Evolutionary conservation across 2,329 filamentous ascomycete genomes (phyloP), one percentile per base, ranked within the genome.

Genomic region (Scytalidium lignicola): DNA sequence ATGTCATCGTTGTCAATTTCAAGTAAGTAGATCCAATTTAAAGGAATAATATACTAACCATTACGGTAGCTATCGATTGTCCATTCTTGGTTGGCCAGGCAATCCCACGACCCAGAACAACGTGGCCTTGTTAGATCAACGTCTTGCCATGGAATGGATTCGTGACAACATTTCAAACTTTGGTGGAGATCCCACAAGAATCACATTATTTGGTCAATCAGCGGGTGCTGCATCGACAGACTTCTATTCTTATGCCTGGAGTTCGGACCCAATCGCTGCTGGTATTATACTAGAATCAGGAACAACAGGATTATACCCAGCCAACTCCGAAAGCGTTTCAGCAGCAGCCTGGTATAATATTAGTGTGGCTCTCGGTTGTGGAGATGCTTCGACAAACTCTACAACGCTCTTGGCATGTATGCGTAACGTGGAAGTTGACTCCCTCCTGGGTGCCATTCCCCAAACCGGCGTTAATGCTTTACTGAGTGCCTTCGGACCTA

Each of bases 191-290:
- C 81, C 83, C 0, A 58, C 71, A 1, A 83, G 85, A 53, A 81
- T 89, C 6, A 79, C 83, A 0, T 66, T 88, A 0, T 82, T 80
- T 19, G 86, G 86, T 13, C 79, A 78, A 56, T 85, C 80, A 47
- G 83, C 85, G 4, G 85, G 86, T 43, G 53, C 54, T 12, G 59
- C 56, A 2, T 53, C 47, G 44, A 55, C 56, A 65, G 48, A 52
- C 18, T 44, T 26, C 13, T 47, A 47, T 28, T 47, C 49, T 2
- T 54, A 51, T 47, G 46, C 52, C 8, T 54, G 47, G 46, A 28
- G 28, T 2, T 28, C 45, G 17, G 47, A 54, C 46, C 58, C 58
- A 0, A 61, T 60, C 39, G 58, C 56, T 40, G 48, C 51, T 22
- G 62, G 55, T 9, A 45, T 56, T 13, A 60, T 63, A 23, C n/a